Evolutionary conservation across 139 green algal species (phyloP).

Genomic region (Picochlorum sp.): DNA sequence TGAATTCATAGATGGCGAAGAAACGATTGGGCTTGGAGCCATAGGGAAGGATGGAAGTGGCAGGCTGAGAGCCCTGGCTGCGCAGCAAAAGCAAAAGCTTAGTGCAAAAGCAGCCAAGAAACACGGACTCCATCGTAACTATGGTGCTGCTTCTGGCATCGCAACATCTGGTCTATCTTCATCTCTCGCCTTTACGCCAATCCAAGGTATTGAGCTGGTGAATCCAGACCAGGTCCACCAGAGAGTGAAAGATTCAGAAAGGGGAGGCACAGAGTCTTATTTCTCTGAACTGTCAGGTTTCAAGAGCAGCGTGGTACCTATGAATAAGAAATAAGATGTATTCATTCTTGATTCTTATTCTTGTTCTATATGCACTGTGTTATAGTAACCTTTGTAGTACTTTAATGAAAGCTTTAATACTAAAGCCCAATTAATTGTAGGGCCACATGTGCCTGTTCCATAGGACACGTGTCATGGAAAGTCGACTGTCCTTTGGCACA

Average conservation of each 20-base stretch:
- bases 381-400: no score
- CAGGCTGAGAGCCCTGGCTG: slow-evolving; percentile 55
- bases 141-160: slow-evolving; percentile 21
- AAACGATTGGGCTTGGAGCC: slow-evolving; percentile 72
- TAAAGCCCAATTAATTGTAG: no score
- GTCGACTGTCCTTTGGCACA: no score
- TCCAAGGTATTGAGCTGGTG: slow-evolving; percentile 90
- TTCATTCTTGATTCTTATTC: no score
- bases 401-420: no score
- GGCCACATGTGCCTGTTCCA: no score
- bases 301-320: slow-evolving; percentile 8
- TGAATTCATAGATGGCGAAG: slow-evolving; percentile 85
- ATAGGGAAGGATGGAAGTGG: slow-evolving; percentile 76
- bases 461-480: no score
- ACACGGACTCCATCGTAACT: slow-evolving; percentile 17
- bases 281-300: slow-evolving; percentile 81
- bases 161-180: slow-evolving; percentile 66
- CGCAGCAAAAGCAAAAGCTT: slow-evolving; percentile 71
- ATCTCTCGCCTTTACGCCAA: slow-evolving; percentile 88
- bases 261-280: slow-evolving; percentile 73
- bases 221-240: slow-evolving; percentile 43
- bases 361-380: no score
- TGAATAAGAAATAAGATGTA: no score
- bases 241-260: slow-evolving; percentile 21
- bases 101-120: slow-evolving; percentile 65